Evolutionary conservation across 2,329 filamentous ascomycete species (phyloP), one percentile per base, ranked within the genome.

Genomic region (Exserohilum turcica): DNA sequence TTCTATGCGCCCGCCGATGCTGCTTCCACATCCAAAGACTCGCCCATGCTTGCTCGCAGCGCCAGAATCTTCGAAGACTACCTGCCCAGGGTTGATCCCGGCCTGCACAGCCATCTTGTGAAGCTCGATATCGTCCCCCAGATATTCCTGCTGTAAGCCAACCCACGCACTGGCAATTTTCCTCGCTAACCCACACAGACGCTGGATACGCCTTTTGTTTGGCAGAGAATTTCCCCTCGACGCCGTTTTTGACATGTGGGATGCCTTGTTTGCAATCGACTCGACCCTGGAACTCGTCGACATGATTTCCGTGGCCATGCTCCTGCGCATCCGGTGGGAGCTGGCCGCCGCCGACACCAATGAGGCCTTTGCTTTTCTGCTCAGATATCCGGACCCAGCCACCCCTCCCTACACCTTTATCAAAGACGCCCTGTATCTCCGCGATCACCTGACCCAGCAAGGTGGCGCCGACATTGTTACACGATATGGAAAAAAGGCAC

Each of bases 171-270:
- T 7, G 24, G 2, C 9, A 9, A 7, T 12, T n/a, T 8, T 6
- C 13, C 16, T 39, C 12, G 21, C 70, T 73, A 43, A 75, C 35
- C 8, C 19, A 32, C 13, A 13, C 36, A 92, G 90, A 59, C 91
- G 94, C 52, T 99, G 94, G 94, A 89, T 97, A 52, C 86, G 94
- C 24, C 84, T 99, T 1, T 78, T 99, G 0, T 97, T 97, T 68
- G 92, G 93, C 43, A 85, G 94, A 61, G 94, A 99, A 72, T 97
- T 97, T 64, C 86, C 91, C 0, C 95, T 97, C 56, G 86, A 92
- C 48, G 86, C 96, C 57, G 83, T 92, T 35, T 82, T 99, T 32
- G 79, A 85, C 18, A 82, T 99, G 50, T 99, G 94, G 94, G 94
- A 99, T 76, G 84, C 87, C 6, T 80, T 99, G 1, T 95, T 99